Evolutionary conservation across 352 stramenopile species (phyloP), one percentile per base, ranked within the genome.

Genomic region (Phytopythium montanum): DNA sequence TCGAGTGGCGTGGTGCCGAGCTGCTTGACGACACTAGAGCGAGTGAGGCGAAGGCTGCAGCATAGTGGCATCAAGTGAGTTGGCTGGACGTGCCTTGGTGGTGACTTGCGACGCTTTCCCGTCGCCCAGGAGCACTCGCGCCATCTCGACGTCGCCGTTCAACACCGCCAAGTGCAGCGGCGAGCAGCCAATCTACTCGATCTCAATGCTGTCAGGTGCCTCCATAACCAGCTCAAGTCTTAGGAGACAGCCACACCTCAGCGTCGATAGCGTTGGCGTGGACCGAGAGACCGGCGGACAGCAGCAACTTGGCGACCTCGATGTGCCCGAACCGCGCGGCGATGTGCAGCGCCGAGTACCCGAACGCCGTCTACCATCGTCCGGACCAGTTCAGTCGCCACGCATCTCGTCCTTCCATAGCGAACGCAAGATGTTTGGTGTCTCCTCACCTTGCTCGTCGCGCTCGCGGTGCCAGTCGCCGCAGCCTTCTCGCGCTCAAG

Each of bases 301-400:
- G 61, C 29, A 93, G 63, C 29, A 75, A 5, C 52, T 85, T 72
- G n/a, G 88, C 71, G 31, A 92, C 58, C 10, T 59, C 36, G 5
- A 66, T 55, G 38, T 92, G 80, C 1, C 80, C 79, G 56, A 78
- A 92, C 9, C 72, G 69, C 23, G 85, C 79, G 5, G 86, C 84
- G 38, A 94, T 66, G 52, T 93, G 83, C 31, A 95, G 66, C 10
- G 81, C 65, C 1, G 80, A 70, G 69, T 93, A 92, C 25, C 54
- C 54, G 41, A 76, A 87, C 53, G 76, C 79, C 34, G 82, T 94
- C 69, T 90, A 34, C n/a, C 41, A 26, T 21, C n/a, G n/a, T 28
- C 41, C 18, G 10, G 38, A 13, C 13, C 29, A 34, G 29, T n/a
- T 18, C 29, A 34, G 29, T n/a, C 14, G 38, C 21, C 16, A 44